Percentiles rank a stretch among this genome's conserved stretches.
These are phyloP conservation scores for Pugionium cornutum DNA, from an alignment of 345 rosid genomes.

Conservation along the genomic window DNA sequence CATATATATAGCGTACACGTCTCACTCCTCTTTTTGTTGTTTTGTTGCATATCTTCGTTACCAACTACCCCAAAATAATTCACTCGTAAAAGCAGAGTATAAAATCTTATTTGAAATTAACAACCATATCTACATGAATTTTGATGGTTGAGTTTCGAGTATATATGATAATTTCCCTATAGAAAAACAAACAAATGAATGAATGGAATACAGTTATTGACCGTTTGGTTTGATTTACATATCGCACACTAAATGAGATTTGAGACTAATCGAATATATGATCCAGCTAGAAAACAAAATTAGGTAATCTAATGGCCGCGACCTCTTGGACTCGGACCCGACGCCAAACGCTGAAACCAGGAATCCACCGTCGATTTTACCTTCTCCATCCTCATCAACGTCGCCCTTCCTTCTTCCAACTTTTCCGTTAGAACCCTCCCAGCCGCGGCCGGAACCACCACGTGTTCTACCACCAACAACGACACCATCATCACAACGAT, in stretches of 20 bases:
- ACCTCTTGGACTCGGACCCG: slow-evolving; percentile 41
- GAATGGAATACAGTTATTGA: slow-evolving; percentile 17
- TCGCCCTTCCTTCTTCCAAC: slow-evolving; percentile 7
- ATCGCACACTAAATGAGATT: background rate
- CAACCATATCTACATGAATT: slow-evolving; percentile 28
- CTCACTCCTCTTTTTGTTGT: slow-evolving; percentile 2
- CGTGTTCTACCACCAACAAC: slow-evolving; percentile 22
- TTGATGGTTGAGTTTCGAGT: background rate
- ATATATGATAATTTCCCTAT: background rate
- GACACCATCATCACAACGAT: slow-evolving; percentile 28
- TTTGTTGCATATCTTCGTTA: slow-evolving; percentile 1
- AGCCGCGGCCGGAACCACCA: slow-evolving; percentile 33
- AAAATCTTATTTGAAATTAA: slow-evolving; percentile 11
- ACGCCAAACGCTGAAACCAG: slow-evolving; percentile 42
- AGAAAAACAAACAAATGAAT: slow-evolving; percentile 15
- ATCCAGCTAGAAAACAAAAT: background rate
- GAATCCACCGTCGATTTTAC: slow-evolving; percentile 30
- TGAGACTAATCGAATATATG: background rate
- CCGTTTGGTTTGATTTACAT: slow-evolving; percentile 9
- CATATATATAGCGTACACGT: slow-evolving; percentile 34
- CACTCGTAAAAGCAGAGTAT: background rate
- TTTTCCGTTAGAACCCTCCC: slow-evolving; percentile 36
- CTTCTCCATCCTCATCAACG: slow-evolving; percentile 26
- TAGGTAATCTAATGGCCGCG: slow-evolving; percentile 29
- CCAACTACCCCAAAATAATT: slow-evolving; percentile 12